A percentile compares a stretch with the other conserved stretches of the same genome.
phyloP scores from a whole-genome alignment of 2,329 filamentous ascomycete species.

The Alternaria consortialis region DNA sequence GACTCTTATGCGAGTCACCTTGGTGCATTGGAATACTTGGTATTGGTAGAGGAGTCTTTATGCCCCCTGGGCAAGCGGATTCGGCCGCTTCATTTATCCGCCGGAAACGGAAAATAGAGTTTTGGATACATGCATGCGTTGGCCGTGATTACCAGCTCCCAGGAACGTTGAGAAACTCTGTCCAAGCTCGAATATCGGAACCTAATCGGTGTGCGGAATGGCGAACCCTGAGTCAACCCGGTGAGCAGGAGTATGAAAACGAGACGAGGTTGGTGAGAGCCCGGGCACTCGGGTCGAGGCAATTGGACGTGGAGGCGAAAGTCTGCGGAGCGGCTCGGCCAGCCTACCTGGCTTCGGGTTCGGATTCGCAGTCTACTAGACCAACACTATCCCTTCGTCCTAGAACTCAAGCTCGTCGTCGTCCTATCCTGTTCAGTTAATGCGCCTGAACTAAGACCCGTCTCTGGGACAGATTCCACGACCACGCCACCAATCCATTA shows the following conservation, averaged over 20 bases:
- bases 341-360: neutral
- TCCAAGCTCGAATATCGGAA: neutral
- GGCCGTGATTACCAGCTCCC: neutral
- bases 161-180: neutral
- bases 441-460: neutral
- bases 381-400: neutral
- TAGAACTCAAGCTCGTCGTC: neutral
- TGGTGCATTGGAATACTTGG: neutral
- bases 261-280: neutral
- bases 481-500: too few species aligned
- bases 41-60: neutral
- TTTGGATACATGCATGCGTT: slow-evolving; percentile 1
- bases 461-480: neutral
- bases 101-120: neutral
- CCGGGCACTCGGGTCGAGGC: neutral
- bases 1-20: neutral
- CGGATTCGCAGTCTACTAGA: neutral
- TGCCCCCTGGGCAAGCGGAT: neutral
- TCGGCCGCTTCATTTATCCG: neutral
- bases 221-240: neutral
- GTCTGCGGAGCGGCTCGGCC: neutral
- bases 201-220: neutral
- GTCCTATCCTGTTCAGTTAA: neutral
- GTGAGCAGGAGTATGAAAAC: neutral
- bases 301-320: neutral